Evolutionary conservation across 1,139 yeast genomes (phyloP).

Genomic region (Debaryomyces sp.): DNA sequence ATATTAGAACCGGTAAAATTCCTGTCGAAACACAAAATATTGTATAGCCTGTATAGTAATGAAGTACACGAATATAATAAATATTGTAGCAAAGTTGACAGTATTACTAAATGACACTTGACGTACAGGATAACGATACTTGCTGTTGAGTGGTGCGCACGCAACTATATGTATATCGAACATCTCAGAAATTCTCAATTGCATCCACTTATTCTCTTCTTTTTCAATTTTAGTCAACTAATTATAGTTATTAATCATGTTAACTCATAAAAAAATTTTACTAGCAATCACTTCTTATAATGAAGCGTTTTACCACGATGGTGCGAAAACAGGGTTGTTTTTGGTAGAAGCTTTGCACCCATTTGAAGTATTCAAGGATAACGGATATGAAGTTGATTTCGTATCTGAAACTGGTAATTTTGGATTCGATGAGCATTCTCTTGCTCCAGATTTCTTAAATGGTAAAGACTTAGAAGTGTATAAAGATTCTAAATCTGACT

Average conservation of each 20-base stretch:
- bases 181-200: too few species aligned
- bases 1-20: slow-evolving; percentile 2
- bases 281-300: slow-evolving; percentile 54
- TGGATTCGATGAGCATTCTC: slow-evolving; percentile 59
- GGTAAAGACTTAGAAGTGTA: slow-evolving; percentile 44
- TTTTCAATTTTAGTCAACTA: not conserved
- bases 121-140: too few species aligned
- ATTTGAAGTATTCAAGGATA: slow-evolving; percentile 43
- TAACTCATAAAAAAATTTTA: slow-evolving; percentile 40
- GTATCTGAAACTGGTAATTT: slow-evolving; percentile 59
- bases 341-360: slow-evolving; percentile 62
- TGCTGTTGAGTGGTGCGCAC: too few species aligned
- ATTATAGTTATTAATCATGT: not conserved
- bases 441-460: slow-evolving; percentile 36
- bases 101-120: too few species aligned
- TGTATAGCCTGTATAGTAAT: slow-evolving; percentile 5
- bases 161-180: too few species aligned
- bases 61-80: not conserved
- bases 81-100: too few species aligned
- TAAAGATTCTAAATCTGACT: slow-evolving; percentile 40
- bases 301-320: slow-evolving; percentile 56
- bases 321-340: slow-evolving; percentile 57
- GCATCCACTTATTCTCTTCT: not conserved
- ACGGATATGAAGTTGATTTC: slow-evolving; percentile 53
- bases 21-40: slow-evolving; percentile 15